Base-by-base conservation (phyloP, 1,284 basidiomycete species). In the Ustilago nuda region DNA sequence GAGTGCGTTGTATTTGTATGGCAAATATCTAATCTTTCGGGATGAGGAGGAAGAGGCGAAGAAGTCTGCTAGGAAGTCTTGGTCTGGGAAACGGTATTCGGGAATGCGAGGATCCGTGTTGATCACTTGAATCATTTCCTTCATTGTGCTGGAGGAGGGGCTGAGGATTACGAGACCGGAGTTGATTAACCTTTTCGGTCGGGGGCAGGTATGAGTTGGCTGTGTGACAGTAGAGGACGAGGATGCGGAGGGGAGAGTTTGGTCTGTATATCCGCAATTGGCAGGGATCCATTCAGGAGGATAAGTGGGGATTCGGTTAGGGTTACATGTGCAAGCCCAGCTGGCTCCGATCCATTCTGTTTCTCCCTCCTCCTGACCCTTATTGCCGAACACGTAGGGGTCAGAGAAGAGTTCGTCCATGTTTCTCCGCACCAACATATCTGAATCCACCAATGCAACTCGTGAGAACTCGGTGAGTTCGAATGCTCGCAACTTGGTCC, bases 271-370 rank as follows among this genome's bases (percentile, higher is more conserved):
- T 19, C 92, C 91, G 86, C 95, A 98, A 83, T 98, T 97, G 61
- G 88, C 91, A 6, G 95, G 94, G 35, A 91, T 89, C 95, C 95
- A 98, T 84, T 97, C 94, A 6, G 84, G 80, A 2, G 96, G 95
- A 86, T 98, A 98, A 82, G 95, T 93, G 1, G 89, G 78, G 48
- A 95, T 87, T 82, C 91, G 91, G 59, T 91, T 90, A 9, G 95
- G 95, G 84, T 98, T 98, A 88, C 95, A 98, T 1, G 94, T 92
- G 84, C 95, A 98, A 8, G 91, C 95, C 76, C 95, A 95, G 0
- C 88, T 89, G 0, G 94, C 94, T 3, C 93, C 94, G 66, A 98
- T 95, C 43, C 81, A 79, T 6, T 89, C 89, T 45, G 43, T 45
- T 2, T 94, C 87, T 11, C 90, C 88, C 8, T 53, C 12, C 7